Conservation (phyloP, 2,329 filamentous ascomycete genomes). For the Leptographium procerum region DNA sequence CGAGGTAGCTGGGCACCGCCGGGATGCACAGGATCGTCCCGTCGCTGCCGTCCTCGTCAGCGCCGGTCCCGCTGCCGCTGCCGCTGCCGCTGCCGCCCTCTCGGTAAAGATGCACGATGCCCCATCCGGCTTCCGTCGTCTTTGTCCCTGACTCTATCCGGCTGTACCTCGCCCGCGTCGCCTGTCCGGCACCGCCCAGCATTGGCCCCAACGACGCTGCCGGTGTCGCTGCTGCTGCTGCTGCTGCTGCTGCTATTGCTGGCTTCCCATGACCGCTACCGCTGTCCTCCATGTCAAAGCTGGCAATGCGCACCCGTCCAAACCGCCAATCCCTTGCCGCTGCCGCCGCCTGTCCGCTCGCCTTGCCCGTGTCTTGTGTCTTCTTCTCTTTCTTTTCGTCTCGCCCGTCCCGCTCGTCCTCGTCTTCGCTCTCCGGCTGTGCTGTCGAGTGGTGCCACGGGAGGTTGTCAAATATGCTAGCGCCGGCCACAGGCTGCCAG, state of each 20-base stretch:
- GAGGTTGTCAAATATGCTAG: conserved; percentile 44
- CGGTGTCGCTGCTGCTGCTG: conserved; percentile 10
- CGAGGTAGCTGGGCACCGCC: conserved; percentile 88
- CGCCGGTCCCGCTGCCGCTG: neutral
- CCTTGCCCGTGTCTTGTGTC: neutral
- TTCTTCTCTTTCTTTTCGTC: conserved; percentile 9
- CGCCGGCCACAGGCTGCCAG: conserved; percentile 39
- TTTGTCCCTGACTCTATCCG: conserved; percentile 58
- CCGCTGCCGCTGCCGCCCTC: conserved; percentile 41
- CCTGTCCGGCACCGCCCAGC: conserved; percentile 50
- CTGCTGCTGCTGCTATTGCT: neutral
- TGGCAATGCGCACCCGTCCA: conserved; percentile 65
- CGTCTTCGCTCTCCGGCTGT: conserved; percentile 8
- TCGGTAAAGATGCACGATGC: conserved; percentile 86
- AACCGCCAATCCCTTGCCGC: conserved; percentile 67
- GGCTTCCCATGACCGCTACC: neutral
- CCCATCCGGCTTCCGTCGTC: conserved; percentile 76
- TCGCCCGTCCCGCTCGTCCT: neutral
- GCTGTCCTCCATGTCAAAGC: conserved; percentile 54
- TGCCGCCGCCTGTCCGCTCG: conserved; percentile 19
- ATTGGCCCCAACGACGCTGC: conserved; percentile 37
- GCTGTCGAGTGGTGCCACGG: conserved; percentile 33
- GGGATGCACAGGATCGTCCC: conserved; percentile 88
- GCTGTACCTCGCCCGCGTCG: conserved; percentile 72
- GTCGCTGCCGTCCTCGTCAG: conserved; percentile 29